Percentiles rank a stretch among this genome's conserved stretches.
Evolutionary conservation across 2,329 filamentous ascomycete genomes (phyloP).

Genomic region (Cordyceps militaris): DNA sequence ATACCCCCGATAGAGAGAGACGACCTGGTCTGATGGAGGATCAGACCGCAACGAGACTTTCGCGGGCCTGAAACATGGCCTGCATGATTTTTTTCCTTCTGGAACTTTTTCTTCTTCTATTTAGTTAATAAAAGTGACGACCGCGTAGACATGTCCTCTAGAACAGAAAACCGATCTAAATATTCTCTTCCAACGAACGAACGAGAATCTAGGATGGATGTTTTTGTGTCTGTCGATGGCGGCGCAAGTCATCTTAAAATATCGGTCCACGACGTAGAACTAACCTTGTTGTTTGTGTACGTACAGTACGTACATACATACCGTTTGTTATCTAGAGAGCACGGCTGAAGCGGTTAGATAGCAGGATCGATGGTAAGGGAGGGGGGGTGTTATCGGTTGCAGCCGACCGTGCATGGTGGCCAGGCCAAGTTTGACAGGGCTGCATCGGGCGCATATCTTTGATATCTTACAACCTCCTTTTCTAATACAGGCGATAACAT

Average conservation of each 20-base stretch:
- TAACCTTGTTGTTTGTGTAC: background rate
- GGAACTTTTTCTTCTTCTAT: background rate
- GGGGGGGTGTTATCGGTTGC: slow-evolving; percentile 5
- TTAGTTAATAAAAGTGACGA: slow-evolving; percentile 15
- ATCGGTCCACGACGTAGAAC: background rate
- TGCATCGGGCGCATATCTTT: background rate
- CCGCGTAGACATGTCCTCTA: slow-evolving; percentile 1
- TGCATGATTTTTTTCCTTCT: slow-evolving; percentile 11
- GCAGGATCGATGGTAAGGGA: too few species aligned
- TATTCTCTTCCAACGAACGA: background rate
- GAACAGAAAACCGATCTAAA: background rate
- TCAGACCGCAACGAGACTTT: slow-evolving; percentile 10
- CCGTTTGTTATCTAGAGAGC: background rate
- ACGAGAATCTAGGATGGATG: slow-evolving; percentile 6
- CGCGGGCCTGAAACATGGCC: slow-evolving; percentile 10
- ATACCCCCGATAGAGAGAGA: slow-evolving; percentile 9
- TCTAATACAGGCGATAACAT: background rate
- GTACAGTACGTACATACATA: background rate
- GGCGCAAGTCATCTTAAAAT: background rate
- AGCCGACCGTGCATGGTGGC: background rate
- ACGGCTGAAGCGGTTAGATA: background rate
- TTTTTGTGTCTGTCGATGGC: background rate
- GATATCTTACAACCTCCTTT: background rate
- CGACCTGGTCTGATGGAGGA: slow-evolving; percentile 6
- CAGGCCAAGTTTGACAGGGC: background rate